A percentile compares a stretch with the other conserved stretches of the same genome.
phyloP scores from a whole-genome alignment of 83 land plant genomes.

The Picea mariana region DNA sequence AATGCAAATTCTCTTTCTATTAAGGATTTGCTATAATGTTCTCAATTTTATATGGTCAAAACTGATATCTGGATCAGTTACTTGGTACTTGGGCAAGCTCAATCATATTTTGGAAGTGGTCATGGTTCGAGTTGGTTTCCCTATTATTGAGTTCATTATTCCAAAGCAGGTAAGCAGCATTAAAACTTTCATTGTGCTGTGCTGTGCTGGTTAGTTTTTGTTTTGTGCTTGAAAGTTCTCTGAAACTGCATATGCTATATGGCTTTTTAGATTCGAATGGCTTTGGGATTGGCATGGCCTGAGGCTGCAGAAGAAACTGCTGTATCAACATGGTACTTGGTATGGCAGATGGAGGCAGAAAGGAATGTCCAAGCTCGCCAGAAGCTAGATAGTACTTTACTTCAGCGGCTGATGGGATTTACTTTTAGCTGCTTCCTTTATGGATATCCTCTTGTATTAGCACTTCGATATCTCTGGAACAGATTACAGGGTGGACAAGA shows the following conservation, averaged over 20 bases:
- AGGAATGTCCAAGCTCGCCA: conserved; percentile 34
- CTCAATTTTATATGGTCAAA: neutral
- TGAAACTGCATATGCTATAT: neutral
- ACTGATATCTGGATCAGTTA: neutral
- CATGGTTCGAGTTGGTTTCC: conserved; percentile 66
- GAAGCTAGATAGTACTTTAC: neutral
- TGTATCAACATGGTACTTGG: conserved; percentile 57
- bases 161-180: conserved; percentile 49
- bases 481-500: conserved; percentile 35
- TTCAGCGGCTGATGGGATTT: conserved; percentile 40
- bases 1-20: conserved; percentile 44
- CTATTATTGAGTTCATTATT: conserved; percentile 52
- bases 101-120: conserved; percentile 54
- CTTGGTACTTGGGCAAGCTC: conserved; percentile 32
- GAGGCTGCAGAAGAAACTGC: conserved; percentile 36
- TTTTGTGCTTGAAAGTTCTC: neutral
- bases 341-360: conserved; percentile 62
- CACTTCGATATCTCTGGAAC: conserved; percentile 33
- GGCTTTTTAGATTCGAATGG: conserved; percentile 34
- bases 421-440: conserved; percentile 28
- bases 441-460: conserved; percentile 41
- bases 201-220: neutral
- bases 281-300: conserved; percentile 70
- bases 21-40: neutral
- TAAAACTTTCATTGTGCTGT: neutral